phyloP scores from a whole-genome alignment of 139 green algal genomes.

The Zygnema cylindricum region DNA sequence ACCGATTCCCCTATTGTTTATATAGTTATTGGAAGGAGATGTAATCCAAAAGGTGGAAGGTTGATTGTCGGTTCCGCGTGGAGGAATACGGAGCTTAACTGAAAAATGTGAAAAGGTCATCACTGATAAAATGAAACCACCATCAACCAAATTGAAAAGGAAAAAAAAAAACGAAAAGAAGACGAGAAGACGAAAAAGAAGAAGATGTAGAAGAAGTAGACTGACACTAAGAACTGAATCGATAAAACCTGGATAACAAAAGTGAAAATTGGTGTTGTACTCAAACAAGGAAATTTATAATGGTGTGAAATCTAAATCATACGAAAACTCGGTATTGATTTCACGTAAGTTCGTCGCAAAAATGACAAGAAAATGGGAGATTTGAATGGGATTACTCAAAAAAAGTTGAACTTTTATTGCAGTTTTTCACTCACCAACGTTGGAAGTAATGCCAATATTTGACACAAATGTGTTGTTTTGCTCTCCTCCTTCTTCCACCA shows the following conservation, averaged over 20 bases:
- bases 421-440: neutral
- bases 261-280: neutral
- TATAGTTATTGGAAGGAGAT: constrained; percentile 75
- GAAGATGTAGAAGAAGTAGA: too few species aligned
- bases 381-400: too few species aligned
- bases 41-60: constrained; percentile 81
- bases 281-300: too few species aligned
- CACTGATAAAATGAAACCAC: too few species aligned
- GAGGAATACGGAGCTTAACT: neutral
- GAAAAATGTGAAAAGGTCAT: neutral
- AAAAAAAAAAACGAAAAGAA: neutral
- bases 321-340: too few species aligned
- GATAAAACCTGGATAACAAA: neutral
- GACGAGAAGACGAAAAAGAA: neutral
- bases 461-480: constrained; percentile 41
- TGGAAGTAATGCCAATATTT: constrained; percentile 68
- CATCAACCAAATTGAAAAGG: too few species aligned
- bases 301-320: too few species aligned
- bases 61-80: constrained; percentile 45
- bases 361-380: too few species aligned
- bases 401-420: too few species aligned
- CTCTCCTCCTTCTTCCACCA: constrained; percentile 70
- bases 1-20: constrained; percentile 66
- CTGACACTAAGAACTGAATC: too few species aligned
- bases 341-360: too few species aligned